Base-by-base conservation (phyloP, 176 grass and related monocot genomes). In the Echinochloa phyllopogon region DNA sequence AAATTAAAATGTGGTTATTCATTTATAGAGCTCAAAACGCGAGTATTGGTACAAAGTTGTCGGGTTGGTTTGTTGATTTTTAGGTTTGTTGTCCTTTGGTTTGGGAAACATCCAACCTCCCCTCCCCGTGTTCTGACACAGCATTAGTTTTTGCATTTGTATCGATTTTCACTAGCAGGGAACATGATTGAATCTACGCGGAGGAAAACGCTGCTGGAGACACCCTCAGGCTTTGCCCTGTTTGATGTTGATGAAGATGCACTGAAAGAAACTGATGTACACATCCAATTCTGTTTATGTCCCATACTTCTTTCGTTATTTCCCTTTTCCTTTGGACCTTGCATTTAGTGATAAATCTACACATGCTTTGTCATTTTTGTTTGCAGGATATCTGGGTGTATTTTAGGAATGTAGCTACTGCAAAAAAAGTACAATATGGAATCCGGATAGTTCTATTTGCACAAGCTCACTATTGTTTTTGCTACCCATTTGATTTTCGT, bases 351-450 rank as follows among this genome's bases (percentile, higher is more conserved):
- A 60, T 60, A 23, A 11, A 21, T 55, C 16, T 55, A 18, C 52
- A 55, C 20, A 17, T 55, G 52, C 21, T 21, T 61, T 61, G 10
- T 61, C 23, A 29, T 62, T 62, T 29, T 3, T 29, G 4, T 62
- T 62, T 62, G 59, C 59, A 63, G 25, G 60, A 33, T 63, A 63
- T 33, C 25, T 63, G 60, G 60, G 60, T 63, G 60, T 33, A 63
- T 63, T 63, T 63, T 15, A 63, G 14, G 60, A 12, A 63, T 33
- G 60, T 63, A 33, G 24, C 4, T 63, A 63, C 60, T 63, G 60
- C 60, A 1, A 6, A 29, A 14, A 29, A 29, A 29, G 59, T 62
- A 62, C 7, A 15, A 62, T 29, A 3, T 62, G 11, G 11, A 62
- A 62, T 14, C 24, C 15, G 24, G 59, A 61, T 62, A 61, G 1